Evolutionary conservation across 2,329 filamentous ascomycete species (phyloP).

Genomic region (Simplicillium sp.): DNA sequence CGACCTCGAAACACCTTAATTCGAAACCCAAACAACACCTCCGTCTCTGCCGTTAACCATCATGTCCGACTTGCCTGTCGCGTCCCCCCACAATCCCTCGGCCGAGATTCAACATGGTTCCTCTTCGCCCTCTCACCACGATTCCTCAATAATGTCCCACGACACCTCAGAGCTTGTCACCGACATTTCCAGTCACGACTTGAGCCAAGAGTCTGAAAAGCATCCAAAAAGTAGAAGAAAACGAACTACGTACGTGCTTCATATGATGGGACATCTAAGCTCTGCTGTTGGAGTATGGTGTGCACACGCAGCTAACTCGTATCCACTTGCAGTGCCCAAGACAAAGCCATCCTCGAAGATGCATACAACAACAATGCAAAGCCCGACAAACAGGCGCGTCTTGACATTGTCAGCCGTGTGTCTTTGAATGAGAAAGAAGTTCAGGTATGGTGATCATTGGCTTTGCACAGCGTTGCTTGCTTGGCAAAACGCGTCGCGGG

Average conservation of each 20-base stretch:
- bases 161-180: not conserved
- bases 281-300: not conserved
- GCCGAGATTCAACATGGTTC: conserved; percentile 1
- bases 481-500: not conserved
- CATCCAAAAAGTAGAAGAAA: conserved; percentile 55
- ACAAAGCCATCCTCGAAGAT: conserved; percentile 79
- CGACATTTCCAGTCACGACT: conserved; percentile 3
- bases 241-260: conserved; percentile 46
- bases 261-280: not conserved
- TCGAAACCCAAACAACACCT: too few relatives aligned
- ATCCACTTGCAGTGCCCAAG: conserved; percentile 55
- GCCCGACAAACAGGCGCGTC: conserved; percentile 81
- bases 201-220: conserved; percentile 20
- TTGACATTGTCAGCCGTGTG: conserved; percentile 75
- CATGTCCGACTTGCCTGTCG: conserved; percentile 4
- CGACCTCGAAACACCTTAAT: too few relatives aligned
- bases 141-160: conserved; percentile 4
- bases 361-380: conserved; percentile 81
- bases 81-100: conserved; percentile 3
- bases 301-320: conserved; percentile 6
- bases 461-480: not conserved
- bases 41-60: not conserved
- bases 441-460: conserved; percentile 54
- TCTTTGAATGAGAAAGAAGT: conserved; percentile 92
- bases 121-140: conserved; percentile 5